Conservation (phyloP, 345 rosid species). For the Hibiscus mutabilis region DNA sequence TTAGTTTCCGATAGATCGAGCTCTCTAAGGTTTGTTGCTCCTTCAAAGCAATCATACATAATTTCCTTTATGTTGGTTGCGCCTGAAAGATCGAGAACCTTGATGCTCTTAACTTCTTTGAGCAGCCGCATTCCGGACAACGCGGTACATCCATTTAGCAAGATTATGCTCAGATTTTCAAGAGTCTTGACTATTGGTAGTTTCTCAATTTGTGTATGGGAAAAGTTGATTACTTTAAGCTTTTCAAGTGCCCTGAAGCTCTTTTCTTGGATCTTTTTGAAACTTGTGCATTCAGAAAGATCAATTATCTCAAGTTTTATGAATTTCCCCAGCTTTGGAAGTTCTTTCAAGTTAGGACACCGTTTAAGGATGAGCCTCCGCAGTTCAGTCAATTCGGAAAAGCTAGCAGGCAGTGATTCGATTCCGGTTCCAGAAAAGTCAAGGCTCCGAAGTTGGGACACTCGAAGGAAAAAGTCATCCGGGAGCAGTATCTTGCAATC, state of each 20-base stretch:
- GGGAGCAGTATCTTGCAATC: not conserved
- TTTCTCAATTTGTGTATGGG: conserved; percentile 29
- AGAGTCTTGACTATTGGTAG: conserved; percentile 36
- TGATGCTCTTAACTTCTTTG: conserved; percentile 25
- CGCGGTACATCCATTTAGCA: conserved; percentile 20
- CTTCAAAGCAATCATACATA: conserved; percentile 28
- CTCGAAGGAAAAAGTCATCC: not conserved
- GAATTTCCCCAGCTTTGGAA: conserved; percentile 29
- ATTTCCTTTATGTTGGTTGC: conserved; percentile 25
- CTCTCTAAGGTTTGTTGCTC: conserved; percentile 21
- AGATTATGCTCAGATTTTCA: conserved; percentile 22
- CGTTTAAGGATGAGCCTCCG: conserved; percentile 39
- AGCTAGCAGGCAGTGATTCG: not conserved
- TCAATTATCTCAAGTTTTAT: conserved; percentile 39
- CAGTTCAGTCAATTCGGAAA: conserved; percentile 18
- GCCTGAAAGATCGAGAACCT: conserved; percentile 44
- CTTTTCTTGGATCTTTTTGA: conserved; percentile 25
- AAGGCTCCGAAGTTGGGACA: conserved; percentile 9
- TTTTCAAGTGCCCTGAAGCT: conserved; percentile 16
- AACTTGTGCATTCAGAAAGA: conserved; percentile 32
- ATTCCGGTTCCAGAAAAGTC: conserved; percentile 4
- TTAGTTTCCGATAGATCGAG: conserved; percentile 36
- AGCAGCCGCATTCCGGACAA: conserved; percentile 27
- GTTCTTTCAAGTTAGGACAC: conserved; percentile 28
- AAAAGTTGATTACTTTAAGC: conserved; percentile 46